These are phyloP conservation scores for Exophiala sp. DNA, from an alignment of 2,329 filamentous ascomycete genomes.

Conservation along the genomic window DNA sequence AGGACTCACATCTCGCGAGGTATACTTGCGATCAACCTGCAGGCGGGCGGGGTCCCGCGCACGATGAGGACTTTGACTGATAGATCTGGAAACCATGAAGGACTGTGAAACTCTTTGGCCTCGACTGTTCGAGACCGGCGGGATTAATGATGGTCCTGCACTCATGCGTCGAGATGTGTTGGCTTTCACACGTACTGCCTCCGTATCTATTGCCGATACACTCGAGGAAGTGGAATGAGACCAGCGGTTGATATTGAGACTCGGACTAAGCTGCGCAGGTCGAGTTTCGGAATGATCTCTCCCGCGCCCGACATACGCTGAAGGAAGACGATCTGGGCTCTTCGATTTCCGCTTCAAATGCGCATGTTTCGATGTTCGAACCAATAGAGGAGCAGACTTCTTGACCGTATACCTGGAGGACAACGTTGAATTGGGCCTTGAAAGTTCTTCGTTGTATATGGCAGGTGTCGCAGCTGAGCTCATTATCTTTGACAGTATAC, in stretches of 20 bases:
- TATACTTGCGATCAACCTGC: constrained; percentile 7
- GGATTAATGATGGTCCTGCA: constrained; percentile 13
- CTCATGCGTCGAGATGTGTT: constrained; percentile 23
- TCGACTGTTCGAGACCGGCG: constrained; percentile 2
- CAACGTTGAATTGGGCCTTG: constrained; percentile 44
- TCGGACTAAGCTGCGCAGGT: constrained; percentile 18
- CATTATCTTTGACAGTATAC: constrained; percentile 13
- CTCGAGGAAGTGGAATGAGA: constrained; percentile 56
- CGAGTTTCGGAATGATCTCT: constrained; percentile 20
- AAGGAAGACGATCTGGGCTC: constrained; percentile 25
- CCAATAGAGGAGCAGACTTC: constrained; percentile 38
- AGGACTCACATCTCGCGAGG: constrained; percentile 9
- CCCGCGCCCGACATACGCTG: constrained; percentile 8
- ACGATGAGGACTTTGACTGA: constrained; percentile 21
- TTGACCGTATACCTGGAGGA: constrained; percentile 42
- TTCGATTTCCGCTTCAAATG: constrained; percentile 21
- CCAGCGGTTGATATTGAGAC: constrained; percentile 53
- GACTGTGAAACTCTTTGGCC: constrained; percentile 1
- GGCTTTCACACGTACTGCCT: constrained; percentile 19
- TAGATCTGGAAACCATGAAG: constrained; percentile 17
- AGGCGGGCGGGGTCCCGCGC: constrained; percentile 9
- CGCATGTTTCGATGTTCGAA: constrained; percentile 30
- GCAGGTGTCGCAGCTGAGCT: constrained; percentile 11
- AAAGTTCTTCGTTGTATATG: constrained; percentile 27
- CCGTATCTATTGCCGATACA: constrained; percentile 32